Base-by-base conservation (phyloP, 2,329 filamentous ascomycete species). In the Pseudomassariella vexata region DNA sequence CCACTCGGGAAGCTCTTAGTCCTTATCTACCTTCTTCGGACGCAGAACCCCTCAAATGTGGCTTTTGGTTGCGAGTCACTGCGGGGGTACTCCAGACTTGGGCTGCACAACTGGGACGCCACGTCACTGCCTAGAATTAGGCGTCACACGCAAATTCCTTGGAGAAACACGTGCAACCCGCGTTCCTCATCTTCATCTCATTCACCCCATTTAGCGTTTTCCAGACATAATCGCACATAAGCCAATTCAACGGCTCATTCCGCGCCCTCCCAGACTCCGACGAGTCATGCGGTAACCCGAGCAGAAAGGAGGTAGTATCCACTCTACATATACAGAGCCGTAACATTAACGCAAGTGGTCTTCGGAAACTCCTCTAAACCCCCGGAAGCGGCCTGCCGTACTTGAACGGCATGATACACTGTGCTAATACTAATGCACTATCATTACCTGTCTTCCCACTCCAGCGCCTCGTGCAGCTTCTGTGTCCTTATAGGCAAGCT, bases 21-120 rank as follows among this genome's bases (percentile, higher is more conserved):
- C 26, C 6, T 12, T 12, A 9, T 16, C 9, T 9, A 12, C 6
- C 8, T 9, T 19, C 12, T 6, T 9, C 6, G 9, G 26, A 9
- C 14, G 26, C 16, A 28, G 16, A 18, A 28, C 9, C 26, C 26
- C 12, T 12, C 12, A 17, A 28, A 28, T 6, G 9, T 9, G 9
- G 19, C 14, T 9, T 28, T 15, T 12, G 9, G 9, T 9, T 12
- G 26, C 16, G 19, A 30, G 28, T 57, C 55, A 9, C 50, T 49
- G 2, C 51, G 41, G 1, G 46, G 45, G 26, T 61, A 65, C 34
- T 65, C 61, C 8, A 63, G 42, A 22, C 53, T 56, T 0, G 54
- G 49, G 9, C 50, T 49, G 18, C 58, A 62, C 27, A 62, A 41
- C 26, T 28, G 26, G 9, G 19, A 9, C 6, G 16, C 12, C 11